Base-by-base conservation (phyloP, 495 filamentous ascomycete genomes). In the Aspergillus carlsbadensis region DNA sequence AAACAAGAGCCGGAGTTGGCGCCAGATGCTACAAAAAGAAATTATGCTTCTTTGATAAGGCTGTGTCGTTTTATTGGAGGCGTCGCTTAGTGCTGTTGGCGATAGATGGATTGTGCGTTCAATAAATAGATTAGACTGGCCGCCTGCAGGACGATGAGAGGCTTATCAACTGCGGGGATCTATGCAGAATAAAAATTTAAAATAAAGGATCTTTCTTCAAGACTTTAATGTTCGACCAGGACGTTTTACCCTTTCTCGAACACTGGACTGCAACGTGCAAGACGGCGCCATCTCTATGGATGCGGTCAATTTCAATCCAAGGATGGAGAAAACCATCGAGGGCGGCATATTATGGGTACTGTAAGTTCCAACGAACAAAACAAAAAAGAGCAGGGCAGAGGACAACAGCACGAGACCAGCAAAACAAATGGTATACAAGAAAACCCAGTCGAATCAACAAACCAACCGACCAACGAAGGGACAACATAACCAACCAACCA, bases 21-120 rank as follows among this genome's bases (percentile, higher is more conserved):
- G 15, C 17, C 4, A 31, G 18, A 35, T 0, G 29, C 13, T 33
- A 20, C 24, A 50, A 59, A 52, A 55, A 46, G 39, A 34, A 55
- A 55, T 37, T 43, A 52, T 33, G 5, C 37, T 15, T 47, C 40
- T 17, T 40, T 56, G 60, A 62, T 62, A 62, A 62, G 60, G 18
- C 40, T 17, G 29, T 37, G 55, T 6, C 13, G 29, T 58, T 21
- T 58, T n/a, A 62, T 62, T 62, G 60, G 60, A 58, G 60, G 22
- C 3, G 18, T 49, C 21, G 24, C 51, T 52, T 60, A 47, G 53
- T 57, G 55, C 20, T 40, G 14, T 14, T 37, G 47, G 10, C 22
- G 10, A 18, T 29, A 29, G 26, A 29, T 29, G 26, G 8, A 20
- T 11, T 39, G 31, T 2, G 29, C 18, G 20, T 5, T 41, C 21